Conservation (phyloP, 768 basidiomycete genomes). For the Psilocybe azurescens region DNA sequence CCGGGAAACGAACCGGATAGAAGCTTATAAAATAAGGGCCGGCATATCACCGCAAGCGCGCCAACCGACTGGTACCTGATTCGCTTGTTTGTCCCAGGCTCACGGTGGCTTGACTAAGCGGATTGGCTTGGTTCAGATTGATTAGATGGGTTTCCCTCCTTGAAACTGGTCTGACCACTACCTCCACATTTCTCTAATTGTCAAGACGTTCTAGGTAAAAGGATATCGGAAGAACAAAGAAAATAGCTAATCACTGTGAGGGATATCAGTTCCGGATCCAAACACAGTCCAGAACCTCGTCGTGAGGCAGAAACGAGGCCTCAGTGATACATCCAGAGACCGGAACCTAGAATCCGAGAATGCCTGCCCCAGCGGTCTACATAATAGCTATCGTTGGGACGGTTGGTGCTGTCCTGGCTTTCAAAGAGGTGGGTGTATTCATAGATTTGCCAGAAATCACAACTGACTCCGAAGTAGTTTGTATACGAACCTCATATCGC, state of each 20-base stretch:
- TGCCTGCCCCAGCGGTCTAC: conserved; percentile 51
- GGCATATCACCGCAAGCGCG: not conserved
- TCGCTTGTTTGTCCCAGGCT: conserved; percentile 3
- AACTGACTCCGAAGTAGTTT: conserved; percentile 44
- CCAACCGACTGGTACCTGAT: not conserved
- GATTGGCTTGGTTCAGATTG: conserved; percentile 7
- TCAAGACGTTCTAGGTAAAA: not conserved
- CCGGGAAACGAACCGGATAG: not conserved
- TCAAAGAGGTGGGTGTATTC: conserved; percentile 55
- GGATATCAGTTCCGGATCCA: not conserved
- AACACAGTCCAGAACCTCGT: not conserved
- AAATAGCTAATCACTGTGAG: not conserved
- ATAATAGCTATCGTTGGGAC: conserved; percentile 55
- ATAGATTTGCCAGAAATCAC: not conserved
- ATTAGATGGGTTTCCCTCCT: not conserved
- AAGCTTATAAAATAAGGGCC: not conserved
- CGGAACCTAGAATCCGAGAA: conserved; percentile 13
- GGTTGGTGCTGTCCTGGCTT: conserved; percentile 55
- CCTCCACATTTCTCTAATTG: not conserved
- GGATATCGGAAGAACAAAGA: not conserved
- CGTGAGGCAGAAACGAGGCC: conserved; percentile 10
- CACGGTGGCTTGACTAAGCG: not conserved
- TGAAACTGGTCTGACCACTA: conserved; percentile 5
- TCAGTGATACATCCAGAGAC: not conserved
- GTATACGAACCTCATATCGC: conserved; percentile 76